Evolutionary conservation across 768 basidiomycete species (phyloP), one percentile per base, ranked within the genome.

Genomic region (Tricholoma terreum): DNA sequence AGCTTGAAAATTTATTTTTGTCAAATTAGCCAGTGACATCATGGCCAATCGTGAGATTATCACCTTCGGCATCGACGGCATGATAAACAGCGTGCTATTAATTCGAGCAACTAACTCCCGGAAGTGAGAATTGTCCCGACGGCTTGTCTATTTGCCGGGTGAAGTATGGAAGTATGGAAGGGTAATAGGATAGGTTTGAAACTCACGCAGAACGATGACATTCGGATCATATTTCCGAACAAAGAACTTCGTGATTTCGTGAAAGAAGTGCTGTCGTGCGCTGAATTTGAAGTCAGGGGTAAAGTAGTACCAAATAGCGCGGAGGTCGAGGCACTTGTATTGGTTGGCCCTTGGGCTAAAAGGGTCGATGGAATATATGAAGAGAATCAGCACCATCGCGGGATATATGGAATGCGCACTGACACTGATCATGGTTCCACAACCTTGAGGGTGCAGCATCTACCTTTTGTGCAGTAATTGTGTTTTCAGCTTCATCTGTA

Each of bases 21-120:
- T 14, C 2, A 48, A 15, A 14, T 43, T 31, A 42, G 33, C 15
- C 11, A 30, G 5, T 15, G 48, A 50, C 7, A 40, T 38, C 9
- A n/a, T 52, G 6, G n/a, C 34, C 31, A 14, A 35, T 42, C 48
- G 57, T 79, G 64, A 11, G 12, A 38, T 31, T 21, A 22, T 36
- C 50, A 58, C 80, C 65, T 75, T 73, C 15, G 83, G 79, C 34
- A 78, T 67, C 4, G 77, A 69, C 7, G 89, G 87, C 12, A 79
- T 78, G 62, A 90, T 77, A 4, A 82, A 77, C 22, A 92, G 74
- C 17, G 81, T 79, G 53, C 80, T 78, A 64, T 91, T 87, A 52
- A 92, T 90, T 58, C 77, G 83, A n/a, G 78, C 70, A 22, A 88
- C 76, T 14, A 90, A 71, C 17, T 81, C 80, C 31, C 74, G 70